Conservation (phyloP, 352 stramenopile species). For the Pelagophyceae sp. region DNA sequence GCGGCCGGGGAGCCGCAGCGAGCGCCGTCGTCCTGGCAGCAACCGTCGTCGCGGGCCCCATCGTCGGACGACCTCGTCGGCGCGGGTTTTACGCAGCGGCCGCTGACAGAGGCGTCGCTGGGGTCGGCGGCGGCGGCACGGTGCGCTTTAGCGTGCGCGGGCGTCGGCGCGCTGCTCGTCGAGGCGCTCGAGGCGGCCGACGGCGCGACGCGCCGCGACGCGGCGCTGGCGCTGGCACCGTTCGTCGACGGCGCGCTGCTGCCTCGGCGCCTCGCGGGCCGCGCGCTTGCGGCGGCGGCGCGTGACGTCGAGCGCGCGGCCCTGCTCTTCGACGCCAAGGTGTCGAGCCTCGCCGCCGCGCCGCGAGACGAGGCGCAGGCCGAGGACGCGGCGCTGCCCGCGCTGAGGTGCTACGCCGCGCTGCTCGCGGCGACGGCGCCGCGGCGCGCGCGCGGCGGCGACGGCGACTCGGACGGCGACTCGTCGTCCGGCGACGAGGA, state of each 20-base stretch:
- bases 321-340: not conserved
- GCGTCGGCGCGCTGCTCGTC: not conserved
- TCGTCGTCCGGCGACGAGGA: not conserved
- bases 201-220: no score
- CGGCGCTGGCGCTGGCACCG: not conserved
- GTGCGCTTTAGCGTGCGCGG: not conserved
- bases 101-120: not conserved
- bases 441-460: not conserved
- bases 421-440: not conserved
- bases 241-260: not conserved
- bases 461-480: not conserved
- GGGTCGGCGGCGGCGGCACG: not conserved
- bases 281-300: not conserved
- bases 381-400: not conserved
- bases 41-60: not conserved
- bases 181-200: not conserved
- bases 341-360: no score
- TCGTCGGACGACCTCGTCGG: not conserved
- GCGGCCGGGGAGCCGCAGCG: not conserved
- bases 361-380: not conserved
- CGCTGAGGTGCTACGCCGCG: not conserved
- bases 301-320: not conserved
- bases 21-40: not conserved
- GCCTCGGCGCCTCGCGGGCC: no score
- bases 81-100: no score